Evolutionary conservation across 257 asterid species (phyloP).

Genomic region (Ehretia macrophylla): DNA sequence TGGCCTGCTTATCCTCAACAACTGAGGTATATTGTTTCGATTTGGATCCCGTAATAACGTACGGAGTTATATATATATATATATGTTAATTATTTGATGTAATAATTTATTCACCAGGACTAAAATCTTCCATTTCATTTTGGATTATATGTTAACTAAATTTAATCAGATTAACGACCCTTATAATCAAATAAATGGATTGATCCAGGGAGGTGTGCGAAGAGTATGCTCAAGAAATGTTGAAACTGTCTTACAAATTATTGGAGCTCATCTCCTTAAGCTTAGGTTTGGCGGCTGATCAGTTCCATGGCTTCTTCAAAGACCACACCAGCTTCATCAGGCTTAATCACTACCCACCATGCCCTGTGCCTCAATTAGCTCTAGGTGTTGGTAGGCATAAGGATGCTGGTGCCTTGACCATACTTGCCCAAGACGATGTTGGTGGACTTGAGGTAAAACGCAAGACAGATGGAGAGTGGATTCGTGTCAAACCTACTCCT

Average conservation of each 20-base stretch:
- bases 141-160: too few relatives aligned
- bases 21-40: conserved; percentile 41
- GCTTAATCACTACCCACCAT: conserved; percentile 66
- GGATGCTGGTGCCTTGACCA: conserved; percentile 57
- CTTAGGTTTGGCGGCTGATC: conserved; percentile 44
- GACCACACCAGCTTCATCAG: conserved; percentile 53
- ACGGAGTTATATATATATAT: too few relatives aligned
- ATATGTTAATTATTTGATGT: too few relatives aligned
- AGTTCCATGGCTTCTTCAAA: conserved; percentile 45
- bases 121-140: too few relatives aligned
- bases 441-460: conserved; percentile 76
- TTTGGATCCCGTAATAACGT: too few relatives aligned
- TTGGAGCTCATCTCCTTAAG: conserved; percentile 51
- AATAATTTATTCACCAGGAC: too few relatives aligned
- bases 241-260: conserved; percentile 43
- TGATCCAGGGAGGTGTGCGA: conserved; percentile 54
- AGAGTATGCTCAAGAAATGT: conserved; percentile 46
- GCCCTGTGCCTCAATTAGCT: conserved; percentile 67
- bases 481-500: conserved; percentile 59
- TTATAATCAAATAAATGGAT: neutral
- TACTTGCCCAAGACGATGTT: conserved; percentile 61
- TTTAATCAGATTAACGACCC: too few relatives aligned
- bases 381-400: conserved; percentile 79
- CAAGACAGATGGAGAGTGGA: conserved; percentile 73
- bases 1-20: conserved; percentile 59